Evolutionary conservation across 2,329 filamentous ascomycete genomes (phyloP).

Genomic region (Penicillium sp.): DNA sequence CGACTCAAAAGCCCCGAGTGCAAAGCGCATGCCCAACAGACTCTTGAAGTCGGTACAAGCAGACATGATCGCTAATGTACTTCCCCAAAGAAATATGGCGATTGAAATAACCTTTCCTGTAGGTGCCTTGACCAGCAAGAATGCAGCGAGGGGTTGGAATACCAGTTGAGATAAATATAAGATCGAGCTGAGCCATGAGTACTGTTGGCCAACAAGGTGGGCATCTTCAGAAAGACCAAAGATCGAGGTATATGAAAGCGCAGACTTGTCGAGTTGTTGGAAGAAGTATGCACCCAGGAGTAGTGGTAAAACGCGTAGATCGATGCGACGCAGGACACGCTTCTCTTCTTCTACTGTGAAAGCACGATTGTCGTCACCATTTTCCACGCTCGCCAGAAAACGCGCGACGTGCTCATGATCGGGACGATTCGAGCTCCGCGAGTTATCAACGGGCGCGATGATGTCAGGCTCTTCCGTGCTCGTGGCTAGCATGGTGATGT

Average conservation of each 20-base stretch:
- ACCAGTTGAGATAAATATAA: constrained; percentile 62
- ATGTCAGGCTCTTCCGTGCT: neutral
- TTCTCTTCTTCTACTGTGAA: constrained; percentile 55
- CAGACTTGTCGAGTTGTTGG: constrained; percentile 55
- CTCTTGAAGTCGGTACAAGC: constrained; percentile 51
- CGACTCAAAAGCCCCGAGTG: constrained; percentile 42
- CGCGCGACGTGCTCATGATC: neutral
- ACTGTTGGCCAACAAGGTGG: constrained; percentile 48
- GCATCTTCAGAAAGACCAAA: constrained; percentile 50
- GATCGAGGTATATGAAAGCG: constrained; percentile 22
- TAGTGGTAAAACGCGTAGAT: constrained; percentile 52
- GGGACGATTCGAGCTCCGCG: neutral
- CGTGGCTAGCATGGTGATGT: neutral
- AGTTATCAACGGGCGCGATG: neutral
- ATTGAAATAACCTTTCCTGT: constrained; percentile 55
- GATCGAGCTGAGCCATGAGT: constrained; percentile 63
- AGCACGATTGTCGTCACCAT: neutral
- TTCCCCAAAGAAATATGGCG: constrained; percentile 58
- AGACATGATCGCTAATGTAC: constrained; percentile 52
- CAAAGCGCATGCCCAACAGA: constrained; percentile 48
- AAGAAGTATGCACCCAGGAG: constrained; percentile 60
- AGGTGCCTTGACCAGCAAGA: constrained; percentile 42
- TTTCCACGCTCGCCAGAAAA: neutral
- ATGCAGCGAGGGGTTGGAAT: constrained; percentile 58
- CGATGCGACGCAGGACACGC: constrained; percentile 40